phyloP scores from a whole-genome alignment of 2,329 filamentous ascomycete species.

The Aspergillus intermedius region DNA sequence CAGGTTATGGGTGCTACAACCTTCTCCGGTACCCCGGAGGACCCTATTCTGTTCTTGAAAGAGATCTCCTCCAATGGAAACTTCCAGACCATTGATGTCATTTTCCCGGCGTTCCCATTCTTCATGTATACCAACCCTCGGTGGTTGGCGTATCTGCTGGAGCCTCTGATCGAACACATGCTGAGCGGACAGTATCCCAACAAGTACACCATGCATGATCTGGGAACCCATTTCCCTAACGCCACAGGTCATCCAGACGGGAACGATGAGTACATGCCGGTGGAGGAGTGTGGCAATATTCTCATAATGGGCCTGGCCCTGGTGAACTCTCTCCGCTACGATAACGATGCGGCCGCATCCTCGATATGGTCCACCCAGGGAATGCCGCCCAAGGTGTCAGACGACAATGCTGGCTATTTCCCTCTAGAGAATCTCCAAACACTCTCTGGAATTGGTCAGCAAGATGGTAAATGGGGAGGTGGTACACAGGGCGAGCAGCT shows the following conservation, averaged over 20 bases:
- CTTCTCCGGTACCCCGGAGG: slow-evolving; percentile 63
- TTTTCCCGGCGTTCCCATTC: slow-evolving; percentile 80
- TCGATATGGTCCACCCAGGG: slow-evolving; percentile 53
- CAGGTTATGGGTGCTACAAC: slow-evolving; percentile 75
- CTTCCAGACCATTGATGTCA: slow-evolving; percentile 79
- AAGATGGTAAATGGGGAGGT: slow-evolving; percentile 58
- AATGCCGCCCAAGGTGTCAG: slow-evolving; percentile 14
- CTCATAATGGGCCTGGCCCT: slow-evolving; percentile 75
- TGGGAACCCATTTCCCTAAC: slow-evolving; percentile 50
- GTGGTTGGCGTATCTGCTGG: slow-evolving; percentile 72
- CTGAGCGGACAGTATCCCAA: slow-evolving; percentile 77
- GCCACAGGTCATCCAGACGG: slow-evolving; percentile 50
- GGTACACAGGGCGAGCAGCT: slow-evolving; percentile 48
- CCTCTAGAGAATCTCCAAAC: slow-evolving; percentile 45
- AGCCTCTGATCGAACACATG: slow-evolving; percentile 75
- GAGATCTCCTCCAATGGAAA: slow-evolving; percentile 84
- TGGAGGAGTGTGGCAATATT: slow-evolving; percentile 63
- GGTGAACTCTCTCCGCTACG: slow-evolving; percentile 65
- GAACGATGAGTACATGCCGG: slow-evolving; percentile 50
- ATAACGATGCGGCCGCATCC: slow-evolving; percentile 48
- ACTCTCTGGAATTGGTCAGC: slow-evolving; percentile 47
- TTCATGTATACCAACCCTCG: slow-evolving; percentile 78
- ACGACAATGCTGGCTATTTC: slow-evolving; percentile 32
- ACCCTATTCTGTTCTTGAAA: slow-evolving; percentile 71
- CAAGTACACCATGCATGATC: slow-evolving; percentile 49